Base-by-base conservation (phyloP, 371 early-diverging fungal genomes). In the Chytridium lagenaria region DNA sequence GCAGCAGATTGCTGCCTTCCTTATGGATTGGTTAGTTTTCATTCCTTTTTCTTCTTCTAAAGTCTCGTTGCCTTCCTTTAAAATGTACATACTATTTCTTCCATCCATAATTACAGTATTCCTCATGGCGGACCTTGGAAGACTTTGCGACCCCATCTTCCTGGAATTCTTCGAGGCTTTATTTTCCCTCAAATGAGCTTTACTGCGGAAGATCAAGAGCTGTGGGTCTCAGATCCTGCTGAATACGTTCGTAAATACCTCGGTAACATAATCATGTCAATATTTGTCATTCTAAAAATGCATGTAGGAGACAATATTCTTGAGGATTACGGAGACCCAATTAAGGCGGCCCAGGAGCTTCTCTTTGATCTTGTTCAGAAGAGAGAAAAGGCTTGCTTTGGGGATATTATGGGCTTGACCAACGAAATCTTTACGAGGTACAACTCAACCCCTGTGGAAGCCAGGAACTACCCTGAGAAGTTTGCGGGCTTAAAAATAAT, bases 401-500 rank as follows among this genome's bases (percentile, higher is more conserved):
- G 23, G 10, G 10, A 5, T 2, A 44, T 34, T 38, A 38, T 67
- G 1, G 59, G 31, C n/a, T 15, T 67, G 1, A 68, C 59, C 10
- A 50, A 0, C 16, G 66, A 37, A 28, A 26, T 40, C 22, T 5
- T 66, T 2, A 2, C 38, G 26, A 82, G 80, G 57, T 88, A 90
- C 78, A 74, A 85, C 68, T 86, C 87, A 65, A 78, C 86, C 19
- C 86, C 91, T 5, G 86, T 81, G 30, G 91, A 90, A 26, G 82
- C 88, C 57, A 87, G 90, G 80, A 85, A 91, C 71, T 91, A 90
- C n/a, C 84, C 80, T 36, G 70, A 88, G 26, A 96, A 96, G 85
- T 93, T 95, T 79, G 95, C 95, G 70, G 95, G 94, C 0, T 80
- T 98, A 36, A 84, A 84, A 67, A 93, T 96, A 91, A 91, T 96